A percentile compares a stretch with the other conserved stretches of the same genome.
phyloP scores from a whole-genome alignment of 345 rosid species.

The Eucalyptus victrix region DNA sequence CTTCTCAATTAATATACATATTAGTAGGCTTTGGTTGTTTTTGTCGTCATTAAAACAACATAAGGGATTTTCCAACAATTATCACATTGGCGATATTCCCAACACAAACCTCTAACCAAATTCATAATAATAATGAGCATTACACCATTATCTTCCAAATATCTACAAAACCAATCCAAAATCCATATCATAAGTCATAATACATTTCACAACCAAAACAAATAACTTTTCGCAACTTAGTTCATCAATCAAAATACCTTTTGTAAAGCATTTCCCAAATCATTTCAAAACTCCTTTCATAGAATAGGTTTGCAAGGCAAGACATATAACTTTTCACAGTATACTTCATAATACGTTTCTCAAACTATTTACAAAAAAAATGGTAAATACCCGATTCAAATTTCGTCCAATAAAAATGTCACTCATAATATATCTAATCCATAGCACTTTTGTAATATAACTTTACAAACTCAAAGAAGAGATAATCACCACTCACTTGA shows the following conservation, averaged over 20 bases:
- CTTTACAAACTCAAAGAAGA: not conserved
- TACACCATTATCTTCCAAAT: not conserved
- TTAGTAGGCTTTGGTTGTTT: not conserved
- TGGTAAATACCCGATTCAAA: not conserved
- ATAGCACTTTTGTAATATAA: too few species aligned
- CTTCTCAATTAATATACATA: not conserved
- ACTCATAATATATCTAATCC: not conserved
- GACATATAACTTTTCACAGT: not conserved
- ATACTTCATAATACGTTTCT: not conserved
- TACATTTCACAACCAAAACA: not conserved
- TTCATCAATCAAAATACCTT: not conserved
- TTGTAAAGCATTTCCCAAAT: too few species aligned
- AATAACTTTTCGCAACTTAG: accelerated
- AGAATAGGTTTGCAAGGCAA: too few species aligned
- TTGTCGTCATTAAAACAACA: not conserved
- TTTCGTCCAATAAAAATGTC: accelerated
- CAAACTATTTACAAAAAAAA: not conserved
- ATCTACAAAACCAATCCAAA: too few species aligned
- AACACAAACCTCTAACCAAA: too few species aligned
- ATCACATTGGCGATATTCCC: not conserved
- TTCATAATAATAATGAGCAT: not conserved
- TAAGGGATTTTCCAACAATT: not conserved
- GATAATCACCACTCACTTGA: too few species aligned
- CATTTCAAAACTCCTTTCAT: not conserved
- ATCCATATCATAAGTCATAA: not conserved